A percentile compares a stretch with the other conserved stretches of the same genome.
These are phyloP conservation scores for Xylaria arbuscula DNA, from an alignment of 2,329 filamentous ascomycete species.

Conservation along the genomic window DNA sequence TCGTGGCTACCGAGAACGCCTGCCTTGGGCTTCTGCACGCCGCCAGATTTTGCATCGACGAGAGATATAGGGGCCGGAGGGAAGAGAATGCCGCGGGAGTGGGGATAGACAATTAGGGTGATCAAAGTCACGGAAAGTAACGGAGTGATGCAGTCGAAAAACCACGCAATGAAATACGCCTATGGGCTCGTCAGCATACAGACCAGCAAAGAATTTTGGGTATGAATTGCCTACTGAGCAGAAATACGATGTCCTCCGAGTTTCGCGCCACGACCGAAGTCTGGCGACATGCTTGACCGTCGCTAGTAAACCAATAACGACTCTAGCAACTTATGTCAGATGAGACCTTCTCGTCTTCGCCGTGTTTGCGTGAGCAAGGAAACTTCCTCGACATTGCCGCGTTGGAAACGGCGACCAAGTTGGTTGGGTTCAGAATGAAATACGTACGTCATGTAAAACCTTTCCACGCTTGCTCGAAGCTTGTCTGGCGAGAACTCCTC, in stretches of 20 bases:
- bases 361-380: neutral
- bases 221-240: conserved; percentile 57
- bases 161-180: conserved; percentile 72
- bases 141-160: conserved; percentile 76
- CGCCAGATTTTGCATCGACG: conserved; percentile 75
- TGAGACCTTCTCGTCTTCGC: neutral
- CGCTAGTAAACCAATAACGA: conserved; percentile 73
- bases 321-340: conserved; percentile 42
- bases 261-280: conserved; percentile 83
- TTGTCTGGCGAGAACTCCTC: conserved; percentile 90
- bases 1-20: conserved; percentile 81
- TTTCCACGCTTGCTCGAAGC: conserved; percentile 79
- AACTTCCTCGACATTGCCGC: neutral
- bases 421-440: neutral
- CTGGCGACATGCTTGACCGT: conserved; percentile 80
- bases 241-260: conserved; percentile 73
- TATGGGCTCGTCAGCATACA: conserved; percentile 25
- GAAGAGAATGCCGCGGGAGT: conserved; percentile 72
- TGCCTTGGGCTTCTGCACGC: conserved; percentile 79
- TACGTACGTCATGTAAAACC: conserved; percentile 78
- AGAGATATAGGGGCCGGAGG: conserved; percentile 81
- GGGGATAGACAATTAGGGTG: conserved; percentile 73
- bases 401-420: neutral
- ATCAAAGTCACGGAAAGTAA: conserved; percentile 69
- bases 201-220: neutral